Evolutionary conservation across 305 asterid species (phyloP).

Genomic region (Fraxinus nigra): DNA sequence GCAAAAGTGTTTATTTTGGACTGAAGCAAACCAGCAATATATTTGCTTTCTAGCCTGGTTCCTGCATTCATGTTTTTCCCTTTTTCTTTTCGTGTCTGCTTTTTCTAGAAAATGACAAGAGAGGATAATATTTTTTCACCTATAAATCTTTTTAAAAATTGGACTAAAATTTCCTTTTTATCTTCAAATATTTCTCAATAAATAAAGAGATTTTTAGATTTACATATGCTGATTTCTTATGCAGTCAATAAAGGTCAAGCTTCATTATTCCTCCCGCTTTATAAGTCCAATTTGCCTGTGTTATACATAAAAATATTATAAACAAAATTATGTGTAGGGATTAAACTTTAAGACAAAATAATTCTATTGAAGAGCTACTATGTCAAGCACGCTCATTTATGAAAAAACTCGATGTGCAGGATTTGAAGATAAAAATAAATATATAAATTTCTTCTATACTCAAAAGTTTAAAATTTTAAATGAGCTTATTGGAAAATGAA

Average conservation of each 20-base stretch:
- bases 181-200: background rate
- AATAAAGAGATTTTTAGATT: background rate
- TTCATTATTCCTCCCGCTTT: too few relatives aligned
- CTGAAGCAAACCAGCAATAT: background rate
- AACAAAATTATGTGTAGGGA: too few relatives aligned
- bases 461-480: background rate
- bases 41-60: constrained; percentile 26
- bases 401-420: background rate
- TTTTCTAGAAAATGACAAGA: constrained; percentile 1
- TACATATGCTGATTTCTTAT: too few relatives aligned
- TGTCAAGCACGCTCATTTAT: background rate
- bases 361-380: background rate
- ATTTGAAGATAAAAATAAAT: background rate
- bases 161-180: background rate
- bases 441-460: background rate
- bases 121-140: background rate
- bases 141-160: background rate
- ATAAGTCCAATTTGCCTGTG: too few relatives aligned
- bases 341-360: too few relatives aligned
- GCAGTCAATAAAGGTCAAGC: too few relatives aligned
- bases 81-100: background rate
- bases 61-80: constrained; percentile 16
- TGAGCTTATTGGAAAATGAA: background rate
- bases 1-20: background rate
- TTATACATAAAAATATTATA: too few relatives aligned